Evolutionary conservation across 2,329 filamentous ascomycete species (phyloP), one percentile per base, ranked within the genome.

Genomic region (Anthostomella pinea): DNA sequence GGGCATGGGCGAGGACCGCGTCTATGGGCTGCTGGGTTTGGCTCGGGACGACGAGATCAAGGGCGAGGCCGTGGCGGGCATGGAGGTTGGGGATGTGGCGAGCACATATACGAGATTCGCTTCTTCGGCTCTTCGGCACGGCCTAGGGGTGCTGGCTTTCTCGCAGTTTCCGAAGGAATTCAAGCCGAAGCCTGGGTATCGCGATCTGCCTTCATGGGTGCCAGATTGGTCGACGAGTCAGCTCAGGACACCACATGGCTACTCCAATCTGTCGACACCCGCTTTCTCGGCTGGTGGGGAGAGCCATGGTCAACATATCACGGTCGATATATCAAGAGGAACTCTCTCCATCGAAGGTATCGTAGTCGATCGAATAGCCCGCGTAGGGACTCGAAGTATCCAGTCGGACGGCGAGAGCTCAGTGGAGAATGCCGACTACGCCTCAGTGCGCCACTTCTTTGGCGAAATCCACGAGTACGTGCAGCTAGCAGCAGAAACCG

Each of bases 151-250:
- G 2, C 38, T 64, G 6, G 43, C 60, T 6, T 62, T 55, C 31
- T 51, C 49, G 5, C 60, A 62, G 38, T 45, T 32, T 7, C 43
- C 39, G 8, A 39, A 37, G n/a, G 37, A 47, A 5, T n/a, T n/a
- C n/a, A n/a, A n/a, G n/a, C 52, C 53, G 2, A 56, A 54, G 14
- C 26, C 23, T 15, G 39, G 46, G 2, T 9, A 25, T 2, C 39
- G n/a, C n/a, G n/a, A 34, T 3, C 16, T 62, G 13, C 60, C 60
- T 3, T 60, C 58, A 3, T 64, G 60, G 60, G 57, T 56, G 3
- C 58, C 59, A 6, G 59, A 64, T 39, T 63, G 59, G 59, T 49
- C 54, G n/a, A 17, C 25, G 6, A 21, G 33, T n/a, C 26, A 18
- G 7, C 2, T 63, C 11, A 25, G 17, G 3, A 36, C 52, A 6